A percentile compares a stretch with the other conserved stretches of the same genome.
Conservation (phyloP, 257 asterid genomes). For the Nicotiana obtusifolia region DNA sequence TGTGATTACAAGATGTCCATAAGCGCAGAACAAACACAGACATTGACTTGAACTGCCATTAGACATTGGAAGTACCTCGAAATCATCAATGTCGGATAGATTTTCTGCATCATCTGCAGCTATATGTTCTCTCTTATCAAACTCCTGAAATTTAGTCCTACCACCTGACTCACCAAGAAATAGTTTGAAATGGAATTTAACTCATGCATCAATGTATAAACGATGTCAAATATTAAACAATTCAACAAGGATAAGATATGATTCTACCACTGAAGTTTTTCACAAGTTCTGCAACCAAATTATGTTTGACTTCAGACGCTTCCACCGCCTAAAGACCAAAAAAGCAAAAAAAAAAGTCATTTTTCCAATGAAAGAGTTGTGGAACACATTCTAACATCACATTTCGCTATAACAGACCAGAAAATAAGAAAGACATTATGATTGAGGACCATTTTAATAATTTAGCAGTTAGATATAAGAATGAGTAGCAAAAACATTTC, state of each 20-base stretch:
- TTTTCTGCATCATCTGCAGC: conserved; percentile 17
- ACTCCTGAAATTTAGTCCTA: conserved; percentile 15
- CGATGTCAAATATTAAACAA: not conserved
- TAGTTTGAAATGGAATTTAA: not conserved
- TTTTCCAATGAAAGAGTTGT: not conserved
- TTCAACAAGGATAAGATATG: not conserved
- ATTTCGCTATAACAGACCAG: not conserved
- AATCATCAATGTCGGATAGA: conserved; percentile 50
- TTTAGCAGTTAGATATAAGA: not conserved
- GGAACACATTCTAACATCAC: not conserved
- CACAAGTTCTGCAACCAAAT: not conserved
- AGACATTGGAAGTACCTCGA: conserved; percentile 33
- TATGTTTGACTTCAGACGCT: not conserved
- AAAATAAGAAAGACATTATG: not conserved
- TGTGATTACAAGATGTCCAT: not conserved
- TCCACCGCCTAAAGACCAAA: conserved; percentile 6
- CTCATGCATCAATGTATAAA: not conserved
- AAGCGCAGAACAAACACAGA: conserved; percentile 6
- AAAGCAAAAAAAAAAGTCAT: not conserved
- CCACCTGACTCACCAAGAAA: conserved; percentile 24
- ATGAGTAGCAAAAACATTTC: not conserved
- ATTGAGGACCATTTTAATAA: not conserved
- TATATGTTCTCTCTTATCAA: conserved; percentile 11
- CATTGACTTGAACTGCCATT: conserved; percentile 1
- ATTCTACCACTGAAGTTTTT: conserved; percentile 1